These are phyloP conservation scores for Penicillium sp. DNA, from an alignment of 2,329 filamentous ascomycete genomes.

Conservation along the genomic window DNA sequence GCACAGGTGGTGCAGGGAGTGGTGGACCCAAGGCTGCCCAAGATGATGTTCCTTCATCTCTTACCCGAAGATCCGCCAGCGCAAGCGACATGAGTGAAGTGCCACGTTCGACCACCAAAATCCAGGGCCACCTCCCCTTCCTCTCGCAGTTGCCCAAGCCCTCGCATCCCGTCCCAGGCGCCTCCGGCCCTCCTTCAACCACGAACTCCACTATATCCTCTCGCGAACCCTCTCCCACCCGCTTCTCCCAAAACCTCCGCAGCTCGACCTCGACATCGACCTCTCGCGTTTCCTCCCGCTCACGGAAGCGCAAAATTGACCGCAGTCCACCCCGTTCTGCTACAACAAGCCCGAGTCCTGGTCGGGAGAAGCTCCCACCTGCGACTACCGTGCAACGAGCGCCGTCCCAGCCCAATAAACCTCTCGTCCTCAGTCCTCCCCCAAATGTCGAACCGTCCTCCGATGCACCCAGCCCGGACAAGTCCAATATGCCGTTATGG, in stretches of 20 bases:
- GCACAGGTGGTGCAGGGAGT: slow-evolving; percentile 35
- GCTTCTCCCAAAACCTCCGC: slow-evolving; percentile 35
- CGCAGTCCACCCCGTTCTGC: slow-evolving; percentile 63
- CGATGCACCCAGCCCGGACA: slow-evolving; percentile 68
- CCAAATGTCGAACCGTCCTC: slow-evolving; percentile 63
- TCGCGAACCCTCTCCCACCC: slow-evolving; percentile 54
- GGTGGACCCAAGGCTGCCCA: slow-evolving; percentile 35
- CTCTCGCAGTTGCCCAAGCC: slow-evolving; percentile 41
- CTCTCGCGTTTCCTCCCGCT: slow-evolving; percentile 52
- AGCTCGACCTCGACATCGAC: slow-evolving; percentile 38
- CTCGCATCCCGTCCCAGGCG: slow-evolving; percentile 30
- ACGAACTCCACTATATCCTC: slow-evolving; percentile 54
- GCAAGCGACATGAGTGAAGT: slow-evolving; percentile 37
- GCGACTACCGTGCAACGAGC: slow-evolving; percentile 68
- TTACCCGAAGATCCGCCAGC: slow-evolving; percentile 33
- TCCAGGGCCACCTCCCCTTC: slow-evolving; percentile 30
- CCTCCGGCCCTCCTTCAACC: slow-evolving; percentile 43
- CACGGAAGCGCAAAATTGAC: slow-evolving; percentile 72
- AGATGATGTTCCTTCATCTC: slow-evolving; percentile 32
- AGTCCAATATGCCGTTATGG: slow-evolving; percentile 55
- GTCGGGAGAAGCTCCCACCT: slow-evolving; percentile 55
- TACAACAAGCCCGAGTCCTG: slow-evolving; percentile 48
- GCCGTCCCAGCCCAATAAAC: slow-evolving; percentile 70
- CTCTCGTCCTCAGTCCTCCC: slow-evolving; percentile 64
- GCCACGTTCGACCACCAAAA: slow-evolving; percentile 33